Conservation (phyloP, 371 early-diverging fungal genomes). For the Basidiobolus meristosporus region DNA sequence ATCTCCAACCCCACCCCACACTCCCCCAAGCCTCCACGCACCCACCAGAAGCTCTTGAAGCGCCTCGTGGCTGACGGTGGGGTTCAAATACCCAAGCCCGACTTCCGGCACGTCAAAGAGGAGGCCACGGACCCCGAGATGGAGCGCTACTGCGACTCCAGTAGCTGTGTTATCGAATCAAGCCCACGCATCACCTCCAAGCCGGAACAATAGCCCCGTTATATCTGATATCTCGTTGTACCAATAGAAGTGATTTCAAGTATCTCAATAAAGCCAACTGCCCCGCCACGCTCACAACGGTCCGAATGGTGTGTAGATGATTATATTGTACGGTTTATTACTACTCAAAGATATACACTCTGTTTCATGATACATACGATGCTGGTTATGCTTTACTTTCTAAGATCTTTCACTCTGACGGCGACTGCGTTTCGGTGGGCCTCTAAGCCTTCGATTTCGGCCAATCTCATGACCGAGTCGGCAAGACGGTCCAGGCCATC, state of each 20-base stretch:
- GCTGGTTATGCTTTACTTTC: conserved; percentile 10
- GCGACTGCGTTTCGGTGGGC: conserved; percentile 93
- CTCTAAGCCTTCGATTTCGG: conserved; percentile 85
- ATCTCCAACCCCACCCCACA: conserved; percentile 1
- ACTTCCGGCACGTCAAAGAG: conserved; percentile 1
- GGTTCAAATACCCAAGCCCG: not conserved
- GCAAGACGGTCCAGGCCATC: conserved; percentile 76
- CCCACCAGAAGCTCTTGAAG: not conserved
- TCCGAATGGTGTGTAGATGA: too few species aligned
- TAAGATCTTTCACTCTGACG: conserved; percentile 53
- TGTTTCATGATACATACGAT: too few species aligned
- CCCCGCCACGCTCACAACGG: too few species aligned
- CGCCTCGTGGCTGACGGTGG: not conserved
- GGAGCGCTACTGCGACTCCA: conserved; percentile 7
- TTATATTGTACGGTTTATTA: too few species aligned
- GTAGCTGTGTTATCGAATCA: conserved; percentile 3
- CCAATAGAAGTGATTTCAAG: too few species aligned
- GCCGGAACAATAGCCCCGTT: too few species aligned
- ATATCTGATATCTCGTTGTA: too few species aligned
- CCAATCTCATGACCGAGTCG: conserved; percentile 78
- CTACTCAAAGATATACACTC: too few species aligned
- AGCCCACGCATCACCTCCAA: not conserved
- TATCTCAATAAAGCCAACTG: too few species aligned
- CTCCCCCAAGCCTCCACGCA: not conserved
- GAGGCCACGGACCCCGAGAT: conserved; percentile 6